Conservation (phyloP, 2,329 filamentous ascomycete species). For the Talaromyces amestolkiae region DNA sequence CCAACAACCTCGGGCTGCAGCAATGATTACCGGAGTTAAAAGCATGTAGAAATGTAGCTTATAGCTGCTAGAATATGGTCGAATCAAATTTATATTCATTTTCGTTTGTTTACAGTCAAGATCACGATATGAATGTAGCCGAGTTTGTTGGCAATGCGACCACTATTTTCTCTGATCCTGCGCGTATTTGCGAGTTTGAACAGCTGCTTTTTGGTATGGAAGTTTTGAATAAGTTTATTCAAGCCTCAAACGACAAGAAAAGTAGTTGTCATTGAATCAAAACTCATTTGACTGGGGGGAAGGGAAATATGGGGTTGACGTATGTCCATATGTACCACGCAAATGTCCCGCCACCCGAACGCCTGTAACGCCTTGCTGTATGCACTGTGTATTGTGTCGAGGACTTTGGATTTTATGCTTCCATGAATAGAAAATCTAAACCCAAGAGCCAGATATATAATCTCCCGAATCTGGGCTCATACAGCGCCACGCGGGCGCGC, state of each 20-base stretch:
- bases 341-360: neutral
- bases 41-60: neutral
- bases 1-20: neutral
- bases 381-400: neutral
- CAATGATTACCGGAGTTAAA: neutral
- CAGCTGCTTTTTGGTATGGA: neutral
- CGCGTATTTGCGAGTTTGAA: neutral
- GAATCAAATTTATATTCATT: neutral
- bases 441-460: neutral
- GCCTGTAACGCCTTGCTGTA: slow-evolving; percentile 9
- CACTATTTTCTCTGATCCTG: slow-evolving; percentile 9
- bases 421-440: neutral
- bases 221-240: neutral
- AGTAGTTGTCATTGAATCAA: neutral
- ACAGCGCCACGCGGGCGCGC: slow-evolving; percentile 71
- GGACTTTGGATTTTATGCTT: neutral
- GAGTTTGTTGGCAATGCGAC: neutral
- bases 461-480: slow-evolving; percentile 26
- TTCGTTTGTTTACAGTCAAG: neutral
- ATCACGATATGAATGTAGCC: neutral
- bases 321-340: neutral
- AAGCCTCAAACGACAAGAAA: neutral
- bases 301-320: neutral
- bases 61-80: neutral
- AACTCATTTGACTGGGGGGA: neutral